Base-by-base conservation (phyloP, 345 rosid species). In the Eucalyptus brandiana region DNA sequence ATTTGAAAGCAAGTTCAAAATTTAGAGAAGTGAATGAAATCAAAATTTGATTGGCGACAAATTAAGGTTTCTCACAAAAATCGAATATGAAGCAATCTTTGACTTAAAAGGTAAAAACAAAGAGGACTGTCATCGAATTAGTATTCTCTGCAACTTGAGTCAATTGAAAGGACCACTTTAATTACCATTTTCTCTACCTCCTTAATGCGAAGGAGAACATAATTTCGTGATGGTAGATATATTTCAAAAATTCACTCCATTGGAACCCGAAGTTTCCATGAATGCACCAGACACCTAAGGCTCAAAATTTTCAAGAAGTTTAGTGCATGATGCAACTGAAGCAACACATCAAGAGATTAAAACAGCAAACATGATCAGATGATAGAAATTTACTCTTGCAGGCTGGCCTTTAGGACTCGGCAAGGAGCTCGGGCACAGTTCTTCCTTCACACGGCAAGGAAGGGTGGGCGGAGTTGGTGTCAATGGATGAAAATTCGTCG, bases 401-500 rank as follows among this genome's bases (percentile, higher is more conserved):
- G 96, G 93, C 88, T 97, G 99, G 89, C 93, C 97, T 90, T 95
- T 97, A 28, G 98, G 98, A 69, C 98, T 96, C 3, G 95, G 95
- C 88, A 96, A 89, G 53, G 96, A 94, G 87, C 93, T 91, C 3
- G 98, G 95, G 92, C 95, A 96, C 42, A 97, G 90, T 92, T 97
- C 97, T 88, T 97, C 99, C 93, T 95, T 95, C 58, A 96, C 92
- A 44, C 94, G 96, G 92, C 94, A 93, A 56, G 97, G 95, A 87
- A 98, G 95, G 49, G 98, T 93, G 18, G 96, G 92, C 1, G 97
- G 96, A 76, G 98, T 96, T 12, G 98, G 99, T 9, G 99, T 97
- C 94, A 97, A 92, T 7, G 99, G 97, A 87, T 96, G 97, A 88
- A 96, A 92, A 91, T 93, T 96, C 9, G 97, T 89, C 72, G 99